Conservation (phyloP, 1,284 basidiomycete genomes). For the Ceratobasidium sp. region DNA sequence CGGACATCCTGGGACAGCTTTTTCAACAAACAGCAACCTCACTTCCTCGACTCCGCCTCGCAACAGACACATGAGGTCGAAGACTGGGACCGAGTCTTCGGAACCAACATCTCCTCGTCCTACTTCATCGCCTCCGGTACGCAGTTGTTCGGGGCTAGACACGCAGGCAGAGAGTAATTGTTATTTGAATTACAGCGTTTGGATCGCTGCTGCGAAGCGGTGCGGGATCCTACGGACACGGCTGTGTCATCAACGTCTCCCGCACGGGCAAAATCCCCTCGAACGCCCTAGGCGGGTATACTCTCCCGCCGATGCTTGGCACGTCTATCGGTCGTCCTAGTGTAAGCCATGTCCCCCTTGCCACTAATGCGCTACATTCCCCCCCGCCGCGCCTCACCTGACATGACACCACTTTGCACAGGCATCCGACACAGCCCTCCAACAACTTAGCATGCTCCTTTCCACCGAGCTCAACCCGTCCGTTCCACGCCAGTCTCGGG, state of each 20-base stretch:
- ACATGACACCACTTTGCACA: not conserved
- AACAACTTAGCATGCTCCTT: conserved; percentile 31
- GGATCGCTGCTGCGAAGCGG: conserved; percentile 3
- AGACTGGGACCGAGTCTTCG: conserved; percentile 38
- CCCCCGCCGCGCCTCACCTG: not conserved
- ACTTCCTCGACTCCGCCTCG: conserved; percentile 2
- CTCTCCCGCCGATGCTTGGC: conserved; percentile 10
- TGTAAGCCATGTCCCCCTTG: not conserved
- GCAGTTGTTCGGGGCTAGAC: not conserved
- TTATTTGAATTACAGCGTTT: conserved; percentile 7
- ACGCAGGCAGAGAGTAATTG: not conserved
- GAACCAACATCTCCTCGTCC: conserved; percentile 36
- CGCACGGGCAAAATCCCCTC: conserved; percentile 16
- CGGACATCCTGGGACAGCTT: conserved; percentile 39
- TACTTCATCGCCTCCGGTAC: conserved; percentile 40
- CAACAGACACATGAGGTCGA: conserved; percentile 36
- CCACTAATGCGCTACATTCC: not conserved
- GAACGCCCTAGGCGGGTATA: conserved; percentile 16
- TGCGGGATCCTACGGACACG: conserved; percentile 7
- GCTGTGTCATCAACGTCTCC: conserved; percentile 40
- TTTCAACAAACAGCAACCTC: conserved; percentile 15
- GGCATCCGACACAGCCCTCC: conserved; percentile 36
- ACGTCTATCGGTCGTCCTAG: conserved; percentile 5
- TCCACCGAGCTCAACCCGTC: conserved; percentile 24
- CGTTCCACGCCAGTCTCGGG: not conserved